Percentiles rank a stretch among this genome's conserved stretches.
Conservation (phyloP, 1,139 yeast genomes). For the Taiozyma onychis region DNA sequence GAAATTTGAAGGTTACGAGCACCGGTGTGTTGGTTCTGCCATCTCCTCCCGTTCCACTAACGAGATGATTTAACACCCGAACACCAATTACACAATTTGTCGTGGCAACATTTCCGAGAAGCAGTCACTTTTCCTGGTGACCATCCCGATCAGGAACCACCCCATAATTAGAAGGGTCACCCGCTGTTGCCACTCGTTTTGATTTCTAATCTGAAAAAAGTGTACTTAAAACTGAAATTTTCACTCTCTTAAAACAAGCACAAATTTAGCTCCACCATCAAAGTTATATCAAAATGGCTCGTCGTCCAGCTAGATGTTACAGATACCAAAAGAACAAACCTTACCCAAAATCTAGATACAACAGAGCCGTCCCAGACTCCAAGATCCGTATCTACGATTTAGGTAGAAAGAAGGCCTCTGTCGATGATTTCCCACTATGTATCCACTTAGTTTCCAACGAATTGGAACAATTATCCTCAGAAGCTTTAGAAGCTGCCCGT, state of each 20-base stretch:
- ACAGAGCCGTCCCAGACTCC: conserved; percentile 99
- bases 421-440: conserved; percentile 98
- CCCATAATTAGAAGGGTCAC: neutral
- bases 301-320: conserved; percentile 99
- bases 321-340: conserved; percentile 99
- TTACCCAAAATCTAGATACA: conserved; percentile 99
- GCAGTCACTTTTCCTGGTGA: neutral
- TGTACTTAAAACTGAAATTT: conserved; percentile 3
- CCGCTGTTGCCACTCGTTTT: neutral
- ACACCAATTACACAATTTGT: conserved; percentile 4
- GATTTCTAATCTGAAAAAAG: conserved; percentile 17
- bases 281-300: conserved; percentile 76
- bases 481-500: conserved; percentile 99
- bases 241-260: neutral
- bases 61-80: conserved; percentile 2
- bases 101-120: neutral
- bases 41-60: too few species aligned
- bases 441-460: conserved; percentile 99
- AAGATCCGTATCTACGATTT: conserved; percentile 98
- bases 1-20: neutral
- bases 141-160: neutral
- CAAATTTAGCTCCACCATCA: conserved; percentile 2
- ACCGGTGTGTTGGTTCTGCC: neutral
- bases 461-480: conserved; percentile 97
- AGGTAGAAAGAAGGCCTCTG: conserved; percentile 99